Evolutionary conservation across 208 protist species (phyloP), one percentile per base, ranked within the genome.

Genomic region (Eutreptiella sp.): DNA sequence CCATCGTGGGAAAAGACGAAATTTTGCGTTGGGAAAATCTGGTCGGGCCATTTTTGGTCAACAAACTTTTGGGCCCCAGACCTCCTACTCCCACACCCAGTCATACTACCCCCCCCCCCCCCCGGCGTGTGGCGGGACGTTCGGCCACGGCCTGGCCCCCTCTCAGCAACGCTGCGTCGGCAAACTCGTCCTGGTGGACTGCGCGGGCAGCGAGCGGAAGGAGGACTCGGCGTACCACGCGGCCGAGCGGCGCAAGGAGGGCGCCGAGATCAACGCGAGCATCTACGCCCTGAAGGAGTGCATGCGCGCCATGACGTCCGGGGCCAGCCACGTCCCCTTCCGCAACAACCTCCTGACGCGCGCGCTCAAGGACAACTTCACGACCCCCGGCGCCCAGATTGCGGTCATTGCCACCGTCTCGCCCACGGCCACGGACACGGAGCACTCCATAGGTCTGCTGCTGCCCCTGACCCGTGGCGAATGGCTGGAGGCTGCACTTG

Each of bases 291-390:
- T 70, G 23, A 70, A 70, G 24, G 64, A 70, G 24, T 67, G 60
- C 21, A 70, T 70, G 31, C 34, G 64, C 35, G 39, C 32, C 28
- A 61, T 50, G 26, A 26, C 60, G 7, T 4, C 7, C 0, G 26
- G 23, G 36, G 42, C 34, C 11, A 32, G 38, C n/a, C 55, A 61
- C 42, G 32, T 76, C 33, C 58, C 60, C n/a, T 76, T 70, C 53
- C 60, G 70, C 38, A 70, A 66, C 39, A 55, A 34, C 7, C 72
- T 66, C 45, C 41, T 76, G 0, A 76, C 70, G 31, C 42, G 46
- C 16, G 19, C 73, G 0, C 45, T 76, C 7, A 52, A 65, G 23
- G 53, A 60, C 26, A 64, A 46, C 9, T 64, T 76, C 47, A 47
- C 32, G 19, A 26, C 58, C 19, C 35, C 32, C 21, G 24, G 36